Percentiles rank a stretch among this genome's conserved stretches.
phyloP scores from a whole-genome alignment of 2,329 filamentous ascomycete genomes.

The Colletotrichum sp. region DNA sequence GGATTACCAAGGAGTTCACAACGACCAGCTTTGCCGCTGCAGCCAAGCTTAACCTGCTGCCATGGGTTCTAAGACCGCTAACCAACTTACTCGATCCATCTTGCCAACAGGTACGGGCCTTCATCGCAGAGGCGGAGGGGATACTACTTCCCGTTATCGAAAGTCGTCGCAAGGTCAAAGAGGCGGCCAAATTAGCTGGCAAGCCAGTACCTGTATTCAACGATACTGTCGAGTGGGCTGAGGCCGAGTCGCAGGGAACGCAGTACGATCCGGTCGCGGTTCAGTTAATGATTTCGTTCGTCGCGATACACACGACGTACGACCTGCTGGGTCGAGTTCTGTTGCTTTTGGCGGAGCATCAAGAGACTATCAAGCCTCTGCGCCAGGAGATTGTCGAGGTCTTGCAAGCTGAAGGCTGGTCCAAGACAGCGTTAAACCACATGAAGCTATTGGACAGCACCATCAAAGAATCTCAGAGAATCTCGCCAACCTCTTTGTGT shows the following conservation, averaged over 20 bases:
- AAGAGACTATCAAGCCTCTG: constrained; percentile 42
- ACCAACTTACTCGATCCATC: constrained; percentile 48
- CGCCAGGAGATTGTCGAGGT: constrained; percentile 44
- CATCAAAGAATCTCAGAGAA: constrained; percentile 41
- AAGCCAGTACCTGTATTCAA: constrained; percentile 20
- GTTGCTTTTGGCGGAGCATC: constrained; percentile 40
- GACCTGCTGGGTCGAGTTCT: constrained; percentile 39
- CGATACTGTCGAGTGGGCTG: constrained; percentile 48
- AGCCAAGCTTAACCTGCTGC: constrained; percentile 43
- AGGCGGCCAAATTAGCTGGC: neutral
- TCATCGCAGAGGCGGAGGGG: constrained; percentile 35
- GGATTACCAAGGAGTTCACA: constrained; percentile 46
- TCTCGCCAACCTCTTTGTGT: neutral
- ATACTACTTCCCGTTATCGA: constrained; percentile 37
- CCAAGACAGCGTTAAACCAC: constrained; percentile 38
- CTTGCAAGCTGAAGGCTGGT: constrained; percentile 38
- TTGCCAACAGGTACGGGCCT: constrained; percentile 36
- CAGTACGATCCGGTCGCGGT: constrained; percentile 69
- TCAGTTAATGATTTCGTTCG: constrained; percentile 78
- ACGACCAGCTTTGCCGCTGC: constrained; percentile 38
- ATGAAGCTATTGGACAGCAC: constrained; percentile 45
- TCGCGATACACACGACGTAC: constrained; percentile 47
- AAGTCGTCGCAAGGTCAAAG: constrained; percentile 29
- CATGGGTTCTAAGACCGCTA: constrained; percentile 38
- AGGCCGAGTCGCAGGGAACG: constrained; percentile 51